Evolutionary conservation across 2,329 filamentous ascomycete species (phyloP), one percentile per base, ranked within the genome.

Genomic region (Cephalotrichum gorgonifer): DNA sequence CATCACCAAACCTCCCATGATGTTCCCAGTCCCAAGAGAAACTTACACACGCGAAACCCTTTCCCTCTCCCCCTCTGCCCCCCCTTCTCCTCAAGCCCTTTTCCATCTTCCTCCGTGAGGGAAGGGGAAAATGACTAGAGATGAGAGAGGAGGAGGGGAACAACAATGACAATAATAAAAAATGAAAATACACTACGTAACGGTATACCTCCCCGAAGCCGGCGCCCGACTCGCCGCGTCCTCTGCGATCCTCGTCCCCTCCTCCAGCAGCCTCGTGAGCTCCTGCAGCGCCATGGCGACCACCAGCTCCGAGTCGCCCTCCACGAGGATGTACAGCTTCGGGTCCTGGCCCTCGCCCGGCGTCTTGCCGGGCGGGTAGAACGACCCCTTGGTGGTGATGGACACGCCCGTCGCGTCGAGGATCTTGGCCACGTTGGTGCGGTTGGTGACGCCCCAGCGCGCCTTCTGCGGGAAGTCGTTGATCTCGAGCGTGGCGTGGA

Each of bases 391-490:
- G 42, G 89, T 96, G 0, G 93, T 98, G 64, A 98, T 98, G 6
- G 88, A 95, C 2, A 90, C 95, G 38, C 89, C 91, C 0, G 91
- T 96, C 9, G 87, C 80, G 61, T 98, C 93, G 55, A 98, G 76
- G 57, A 98, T 96, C 74, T 97, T 98, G 57, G 91, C 90, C 50
- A 98, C 93, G 60, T 98, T 98, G 31, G 93, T 97, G 55, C 93
- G 82, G 65, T 98, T 98, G 35, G 93, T 98, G 69, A 98, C 93
- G 11, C 89, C 91, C 93, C 93, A 98, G 58, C 93, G 81, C 54
- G 93, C 93, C 74, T 96, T 97, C 65, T 98, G 93, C 30, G 93
- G 93, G 67, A 97, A 97, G 68, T 98, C 93, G 67, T 98, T 98
- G 78, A 98, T 98, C 67, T 97, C 93, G 53, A 98, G 75, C 4